Conservation (phyloP, 495 filamentous ascomycete species). For the Mytilinidion resinicola region DNA sequence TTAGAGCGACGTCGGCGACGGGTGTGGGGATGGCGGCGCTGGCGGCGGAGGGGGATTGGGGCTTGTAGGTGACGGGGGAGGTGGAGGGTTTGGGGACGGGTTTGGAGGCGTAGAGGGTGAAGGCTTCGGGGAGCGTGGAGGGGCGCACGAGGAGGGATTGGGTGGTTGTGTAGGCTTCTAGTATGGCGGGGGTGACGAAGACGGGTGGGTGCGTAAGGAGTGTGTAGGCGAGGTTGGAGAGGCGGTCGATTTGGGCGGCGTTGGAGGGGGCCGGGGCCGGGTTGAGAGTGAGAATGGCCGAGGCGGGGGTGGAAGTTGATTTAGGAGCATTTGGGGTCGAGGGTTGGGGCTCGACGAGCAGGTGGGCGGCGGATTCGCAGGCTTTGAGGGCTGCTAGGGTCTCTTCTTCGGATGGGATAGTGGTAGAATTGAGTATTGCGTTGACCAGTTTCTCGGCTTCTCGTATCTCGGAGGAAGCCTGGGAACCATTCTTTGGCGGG, state of each 20-base stretch:
- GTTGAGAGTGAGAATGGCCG: constrained; percentile 34
- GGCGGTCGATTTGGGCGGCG: constrained; percentile 34
- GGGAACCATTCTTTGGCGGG: background rate
- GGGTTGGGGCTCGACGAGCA: background rate
- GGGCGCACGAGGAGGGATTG: constrained; percentile 66
- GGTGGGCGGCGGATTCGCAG: constrained; percentile 14
- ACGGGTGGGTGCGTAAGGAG: constrained; percentile 69
- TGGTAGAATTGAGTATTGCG: constrained; percentile 11
- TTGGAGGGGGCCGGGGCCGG: constrained; percentile 14
- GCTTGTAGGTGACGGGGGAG: constrained; percentile 51
- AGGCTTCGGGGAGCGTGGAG: constrained; percentile 66
- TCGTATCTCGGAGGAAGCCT: constrained; percentile 2
- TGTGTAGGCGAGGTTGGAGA: constrained; percentile 52
- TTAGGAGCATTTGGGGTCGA: background rate
- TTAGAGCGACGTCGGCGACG: constrained; percentile 63
- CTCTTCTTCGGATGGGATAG: constrained; percentile 17
- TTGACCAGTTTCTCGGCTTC: constrained; percentile 15
- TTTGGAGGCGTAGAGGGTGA: constrained; percentile 80
- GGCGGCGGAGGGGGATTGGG: constrained; percentile 59
- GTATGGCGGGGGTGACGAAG: constrained; percentile 68
- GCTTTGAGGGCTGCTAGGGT: constrained; percentile 10
- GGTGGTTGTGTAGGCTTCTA: constrained; percentile 63
- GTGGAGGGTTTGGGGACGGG: constrained; percentile 58
- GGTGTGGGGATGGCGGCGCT: constrained; percentile 62
- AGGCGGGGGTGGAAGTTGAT: constrained; percentile 26